These are phyloP conservation scores for Helicostylum pulchrum DNA, from an alignment of 192 early-diverging fungal species.

Conservation along the genomic window DNA sequence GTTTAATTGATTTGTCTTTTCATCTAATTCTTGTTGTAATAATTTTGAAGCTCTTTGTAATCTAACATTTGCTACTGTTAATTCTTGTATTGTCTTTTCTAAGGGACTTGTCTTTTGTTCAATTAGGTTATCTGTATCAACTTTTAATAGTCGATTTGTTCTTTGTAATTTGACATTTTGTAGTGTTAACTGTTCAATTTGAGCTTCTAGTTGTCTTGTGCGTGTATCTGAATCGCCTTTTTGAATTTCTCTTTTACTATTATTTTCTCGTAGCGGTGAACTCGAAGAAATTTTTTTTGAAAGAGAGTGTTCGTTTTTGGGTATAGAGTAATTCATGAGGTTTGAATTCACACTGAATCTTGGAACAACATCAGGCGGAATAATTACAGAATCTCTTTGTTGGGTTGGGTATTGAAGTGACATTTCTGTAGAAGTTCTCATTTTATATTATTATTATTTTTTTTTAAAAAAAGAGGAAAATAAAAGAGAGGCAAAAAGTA, in stretches of 20 bases:
- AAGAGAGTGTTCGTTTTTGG: constrained; percentile 20
- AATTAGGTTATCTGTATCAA: constrained; percentile 41
- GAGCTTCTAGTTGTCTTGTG: constrained; percentile 32
- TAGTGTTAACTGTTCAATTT: constrained; percentile 36
- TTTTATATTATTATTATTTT: too few species aligned
- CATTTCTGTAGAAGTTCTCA: too few species aligned
- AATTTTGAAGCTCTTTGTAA: constrained; percentile 34
- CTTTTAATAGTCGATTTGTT: constrained; percentile 39
- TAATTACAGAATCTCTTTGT: constrained; percentile 4
- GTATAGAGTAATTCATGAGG: constrained; percentile 45
- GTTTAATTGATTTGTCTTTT: constrained; percentile 27
- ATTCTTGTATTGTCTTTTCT: constrained; percentile 25
- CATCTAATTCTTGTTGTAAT: constrained; percentile 33
- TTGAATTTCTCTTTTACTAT: constrained; percentile 29
- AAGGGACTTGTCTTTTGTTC: constrained; percentile 38
- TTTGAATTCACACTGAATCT: constrained; percentile 41
- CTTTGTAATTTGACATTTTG: constrained; percentile 40
- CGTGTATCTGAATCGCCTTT: constrained; percentile 31
- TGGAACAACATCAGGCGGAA: background rate
- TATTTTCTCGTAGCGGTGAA: background rate
- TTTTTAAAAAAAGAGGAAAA: too few species aligned
- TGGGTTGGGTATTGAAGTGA: background rate
- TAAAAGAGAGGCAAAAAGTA: too few species aligned
- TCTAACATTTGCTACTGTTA: constrained; percentile 33
- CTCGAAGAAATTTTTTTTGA: background rate